Conservation (phyloP, 2,329 filamentous ascomycete genomes). For the Coniochaeta sp. region DNA sequence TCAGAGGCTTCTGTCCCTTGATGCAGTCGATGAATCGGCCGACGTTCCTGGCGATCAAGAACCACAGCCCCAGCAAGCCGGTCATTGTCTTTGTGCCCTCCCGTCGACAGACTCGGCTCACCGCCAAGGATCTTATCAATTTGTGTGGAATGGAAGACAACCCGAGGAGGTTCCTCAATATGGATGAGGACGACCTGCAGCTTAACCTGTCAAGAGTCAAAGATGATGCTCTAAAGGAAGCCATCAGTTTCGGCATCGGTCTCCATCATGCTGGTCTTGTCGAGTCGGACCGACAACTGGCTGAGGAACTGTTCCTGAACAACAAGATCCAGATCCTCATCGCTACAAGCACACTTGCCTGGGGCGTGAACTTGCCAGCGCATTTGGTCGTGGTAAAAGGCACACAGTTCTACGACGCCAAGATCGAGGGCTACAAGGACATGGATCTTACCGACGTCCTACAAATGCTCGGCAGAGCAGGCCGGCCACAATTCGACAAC, state of each 20-base stretch:
- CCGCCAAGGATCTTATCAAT: conserved; percentile 93
- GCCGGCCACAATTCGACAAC: conserved; percentile 91
- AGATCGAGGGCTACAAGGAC: conserved; percentile 94
- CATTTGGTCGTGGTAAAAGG: conserved; percentile 97
- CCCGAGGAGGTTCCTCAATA: conserved; percentile 81
- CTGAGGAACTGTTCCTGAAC: conserved; percentile 91
- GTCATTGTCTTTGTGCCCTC: conserved; percentile 98
- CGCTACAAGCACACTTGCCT: conserved; percentile 91
- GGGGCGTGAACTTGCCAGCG: conserved; percentile 96
- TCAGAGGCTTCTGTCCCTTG: conserved; percentile 88
- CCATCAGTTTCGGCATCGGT: conserved; percentile 95
- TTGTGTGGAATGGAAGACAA: conserved; percentile 98
- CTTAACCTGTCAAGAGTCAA: conserved; percentile 84
- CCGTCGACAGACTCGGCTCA: conserved; percentile 86
- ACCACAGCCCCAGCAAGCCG: conserved; percentile 90
- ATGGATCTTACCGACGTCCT: conserved; percentile 98
- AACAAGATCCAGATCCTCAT: conserved; percentile 98
- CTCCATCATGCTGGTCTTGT: conserved; percentile 95
- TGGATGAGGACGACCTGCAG: conserved; percentile 91
- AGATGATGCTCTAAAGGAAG: conserved; percentile 85
- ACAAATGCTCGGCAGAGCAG: conserved; percentile 94
- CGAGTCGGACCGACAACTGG: conserved; percentile 82
- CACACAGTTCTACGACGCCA: conserved; percentile 96
- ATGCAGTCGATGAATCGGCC: conserved; percentile 99
- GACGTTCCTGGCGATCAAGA: conserved; percentile 93